phyloP scores from a whole-genome alignment of 345 rosid species.

The Erysimum cheiranthoides region DNA sequence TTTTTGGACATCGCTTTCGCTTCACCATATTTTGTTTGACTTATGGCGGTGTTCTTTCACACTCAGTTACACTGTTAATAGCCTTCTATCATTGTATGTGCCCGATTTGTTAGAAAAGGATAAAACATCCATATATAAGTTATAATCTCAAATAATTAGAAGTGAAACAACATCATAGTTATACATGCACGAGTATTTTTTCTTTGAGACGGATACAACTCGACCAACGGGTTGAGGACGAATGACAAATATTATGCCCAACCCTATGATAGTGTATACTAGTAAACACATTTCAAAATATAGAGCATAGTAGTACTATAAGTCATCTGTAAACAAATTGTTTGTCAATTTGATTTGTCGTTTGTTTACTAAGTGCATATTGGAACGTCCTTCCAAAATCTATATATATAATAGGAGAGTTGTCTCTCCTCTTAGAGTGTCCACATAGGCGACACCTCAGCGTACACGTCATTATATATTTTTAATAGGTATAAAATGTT shows the following conservation, averaged over 20 bases:
- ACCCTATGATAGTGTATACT: background rate
- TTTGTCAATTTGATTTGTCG: too few species aligned
- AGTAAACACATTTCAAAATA: too few species aligned
- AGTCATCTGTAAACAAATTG: too few species aligned
- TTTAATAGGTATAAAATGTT: too few species aligned
- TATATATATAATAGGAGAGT: too few species aligned
- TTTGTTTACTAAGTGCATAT: too few species aligned
- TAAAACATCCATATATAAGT: background rate
- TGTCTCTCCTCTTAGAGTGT: too few species aligned
- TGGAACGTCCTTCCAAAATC: too few species aligned
- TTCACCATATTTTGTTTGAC: background rate
- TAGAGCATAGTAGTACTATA: too few species aligned
- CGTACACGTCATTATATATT: too few species aligned
- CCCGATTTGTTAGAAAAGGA: background rate
- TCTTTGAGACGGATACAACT: background rate
- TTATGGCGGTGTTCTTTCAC: background rate
- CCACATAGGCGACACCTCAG: too few species aligned
- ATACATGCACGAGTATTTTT: background rate
- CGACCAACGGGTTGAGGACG: background rate
- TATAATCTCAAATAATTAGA: background rate
- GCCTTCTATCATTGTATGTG: background rate
- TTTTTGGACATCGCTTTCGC: too few species aligned
- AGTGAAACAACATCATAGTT: background rate
- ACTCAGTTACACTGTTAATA: background rate
- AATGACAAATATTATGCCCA: background rate